phyloP scores from a whole-genome alignment of 371 early-diverging fungal genomes.

The Mortierella sp. region DNA sequence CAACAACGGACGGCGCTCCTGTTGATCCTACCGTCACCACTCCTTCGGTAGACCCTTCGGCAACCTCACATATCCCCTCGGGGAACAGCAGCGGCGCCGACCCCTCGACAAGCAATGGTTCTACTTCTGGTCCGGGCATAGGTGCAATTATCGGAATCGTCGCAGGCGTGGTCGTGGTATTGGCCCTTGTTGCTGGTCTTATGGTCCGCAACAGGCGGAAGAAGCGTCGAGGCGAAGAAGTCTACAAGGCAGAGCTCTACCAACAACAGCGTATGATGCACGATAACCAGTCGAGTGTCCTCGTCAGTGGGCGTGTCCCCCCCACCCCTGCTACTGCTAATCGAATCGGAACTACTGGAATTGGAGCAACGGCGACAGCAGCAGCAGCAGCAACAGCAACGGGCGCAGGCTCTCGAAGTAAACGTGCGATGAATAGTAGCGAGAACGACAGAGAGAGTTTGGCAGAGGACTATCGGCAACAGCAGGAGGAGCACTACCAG shows the following conservation, averaged over 20 bases:
- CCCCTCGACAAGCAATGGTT: not conserved
- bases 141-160: slow-evolving; percentile 23
- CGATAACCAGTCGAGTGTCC: not conserved
- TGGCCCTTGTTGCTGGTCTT: slow-evolving; percentile 7
- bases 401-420: not conserved
- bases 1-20: not conserved
- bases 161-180: slow-evolving; percentile 12
- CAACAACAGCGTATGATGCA: slow-evolving; percentile 33
- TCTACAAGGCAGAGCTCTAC: slow-evolving; percentile 15
- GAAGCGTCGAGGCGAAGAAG: not conserved
- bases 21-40: not conserved
- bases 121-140: not conserved
- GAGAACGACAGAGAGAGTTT: not conserved
- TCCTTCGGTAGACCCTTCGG: not conserved
- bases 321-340: no score
- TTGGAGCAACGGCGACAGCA: not conserved
- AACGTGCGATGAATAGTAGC: not conserved
- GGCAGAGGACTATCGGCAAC: not conserved
- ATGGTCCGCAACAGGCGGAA: not conserved
- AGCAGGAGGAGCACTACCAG: not conserved
- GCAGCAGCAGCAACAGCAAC: not conserved
- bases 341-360: not conserved
- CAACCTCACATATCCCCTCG: not conserved
- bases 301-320: not conserved
- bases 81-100: not conserved